Base-by-base conservation (phyloP, 345 rosid genomes). In the Euphorbia lathyris region DNA sequence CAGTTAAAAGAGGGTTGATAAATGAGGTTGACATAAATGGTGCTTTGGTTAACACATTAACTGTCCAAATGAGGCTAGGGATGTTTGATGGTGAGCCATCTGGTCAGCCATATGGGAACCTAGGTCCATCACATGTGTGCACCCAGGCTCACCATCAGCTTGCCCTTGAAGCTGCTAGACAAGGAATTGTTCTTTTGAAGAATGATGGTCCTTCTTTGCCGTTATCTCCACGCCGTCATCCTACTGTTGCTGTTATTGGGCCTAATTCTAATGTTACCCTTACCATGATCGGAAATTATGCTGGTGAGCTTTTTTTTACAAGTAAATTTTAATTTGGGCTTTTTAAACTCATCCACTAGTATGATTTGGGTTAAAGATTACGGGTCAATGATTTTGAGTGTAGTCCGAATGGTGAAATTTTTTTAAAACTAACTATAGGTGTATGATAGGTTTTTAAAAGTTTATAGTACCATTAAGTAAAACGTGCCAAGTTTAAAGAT, bases 1-100 rank as follows among this genome's bases (percentile, higher is more conserved):
- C 98, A 0, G 73, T 94, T 19, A 80, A 72, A 40, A 74, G 36
- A 26, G 92, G 93, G 2, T 67, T 88, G 38, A 25, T 94, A 1
- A 76, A 76, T 2, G 89, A 79, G 73, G 79, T 50, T 2, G 87
- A 89, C 27, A 75, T 94, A 2, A 81, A 91, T 70, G 12, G 77
- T 65, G 97, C 97, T 2, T 77, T 91, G 19, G 84, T 89, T 10
- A 86, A 94, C 58, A 86, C 90, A 0, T 53, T 90, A 3, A 81
- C 97, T 0, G 96, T 94, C 38, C 98, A 91, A 64, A 91, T 94
- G 97, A 87, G 98, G 75, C 84, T 94, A 0, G 97, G 98, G 6
- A 88, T 91, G 96, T 94, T 90, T 38, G 98, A 94, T 32, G 97
- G 98, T 0, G 86, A 84, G 74, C 91, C 90, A 30, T 85, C 93